phyloP scores from a whole-genome alignment of 1,139 yeast genomes.

The Geotrichum bryndzae region DNA sequence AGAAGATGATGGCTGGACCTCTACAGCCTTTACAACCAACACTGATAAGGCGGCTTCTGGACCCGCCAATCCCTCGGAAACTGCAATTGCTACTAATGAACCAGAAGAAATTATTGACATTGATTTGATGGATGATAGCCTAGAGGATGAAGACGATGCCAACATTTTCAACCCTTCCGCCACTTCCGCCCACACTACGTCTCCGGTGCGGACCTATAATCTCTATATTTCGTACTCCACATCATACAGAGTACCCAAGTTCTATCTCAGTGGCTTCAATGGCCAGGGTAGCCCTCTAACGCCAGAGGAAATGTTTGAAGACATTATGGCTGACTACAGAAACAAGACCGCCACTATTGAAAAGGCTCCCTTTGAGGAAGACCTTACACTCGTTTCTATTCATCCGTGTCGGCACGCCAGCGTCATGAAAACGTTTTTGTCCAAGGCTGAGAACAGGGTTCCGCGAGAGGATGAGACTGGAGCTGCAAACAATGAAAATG shows the following conservation, averaged over 20 bases:
- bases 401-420: slow-evolving; percentile 96
- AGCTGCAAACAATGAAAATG: slow-evolving; percentile 19
- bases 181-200: slow-evolving; percentile 22
- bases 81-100: not conserved
- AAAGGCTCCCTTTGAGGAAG: slow-evolving; percentile 73
- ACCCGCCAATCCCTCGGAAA: not conserved
- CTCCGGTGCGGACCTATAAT: slow-evolving; percentile 67
- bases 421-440: slow-evolving; percentile 85
- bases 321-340: slow-evolving; percentile 82
- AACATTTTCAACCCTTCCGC: slow-evolving; percentile 25
- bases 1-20: slow-evolving; percentile 57
- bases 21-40: slow-evolving; percentile 14
- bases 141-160: slow-evolving; percentile 29
- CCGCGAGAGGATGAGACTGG: slow-evolving; percentile 29
- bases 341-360: slow-evolving; percentile 97
- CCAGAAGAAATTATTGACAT: slow-evolving; percentile 30
- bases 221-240: slow-evolving; percentile 88
- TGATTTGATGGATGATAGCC: slow-evolving; percentile 30
- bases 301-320: slow-evolving; percentile 91
- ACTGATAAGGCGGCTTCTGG: not conserved
- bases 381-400: slow-evolving; percentile 79
- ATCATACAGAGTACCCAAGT: slow-evolving; percentile 90
- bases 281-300: slow-evolving; percentile 77
- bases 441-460: slow-evolving; percentile 48
- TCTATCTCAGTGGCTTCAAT: slow-evolving; percentile 84